Percentiles rank a stretch among this genome's conserved stretches.
Conservation (phyloP, 139 green algal genomes). For the Tetraselmis chui region DNA sequence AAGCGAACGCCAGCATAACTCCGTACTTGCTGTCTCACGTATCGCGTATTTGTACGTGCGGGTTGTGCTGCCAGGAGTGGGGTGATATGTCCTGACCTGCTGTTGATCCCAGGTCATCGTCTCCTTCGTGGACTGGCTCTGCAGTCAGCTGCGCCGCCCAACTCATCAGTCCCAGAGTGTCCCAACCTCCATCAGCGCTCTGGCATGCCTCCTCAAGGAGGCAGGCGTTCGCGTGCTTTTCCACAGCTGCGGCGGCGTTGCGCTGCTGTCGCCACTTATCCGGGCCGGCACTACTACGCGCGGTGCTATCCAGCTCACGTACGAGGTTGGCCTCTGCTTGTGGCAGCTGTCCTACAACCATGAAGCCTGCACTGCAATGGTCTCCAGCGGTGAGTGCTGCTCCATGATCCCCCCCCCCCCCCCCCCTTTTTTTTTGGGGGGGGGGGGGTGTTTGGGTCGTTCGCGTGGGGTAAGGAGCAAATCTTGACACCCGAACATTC, state of each 20-base stretch:
- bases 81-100: too few species aligned
- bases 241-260: slow-evolving; percentile 32
- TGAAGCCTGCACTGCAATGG: neutral
- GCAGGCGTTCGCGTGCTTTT: slow-evolving; percentile 54
- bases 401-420: too few species aligned
- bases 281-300: slow-evolving; percentile 27
- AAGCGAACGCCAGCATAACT: too few species aligned
- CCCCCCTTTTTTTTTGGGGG: too few species aligned
- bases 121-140: slow-evolving; percentile 80
- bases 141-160: slow-evolving; percentile 71
- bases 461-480: too few species aligned
- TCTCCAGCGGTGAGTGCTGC: neutral
- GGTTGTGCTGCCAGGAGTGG: too few species aligned
- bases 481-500: too few species aligned
- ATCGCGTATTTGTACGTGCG: too few species aligned
- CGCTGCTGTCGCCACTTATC: slow-evolving; percentile 64
- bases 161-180: slow-evolving; percentile 46
- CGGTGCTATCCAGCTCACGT: slow-evolving; percentile 75
- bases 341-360: slow-evolving; percentile 87
- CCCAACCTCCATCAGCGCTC: slow-evolving; percentile 41
- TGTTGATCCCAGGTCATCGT: neutral
- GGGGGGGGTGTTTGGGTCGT: too few species aligned
- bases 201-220: slow-evolving; percentile 78
- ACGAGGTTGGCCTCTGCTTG: slow-evolving; percentile 82
- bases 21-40: too few species aligned